Evolutionary conservation across 2,329 filamentous ascomycete species (phyloP).

Genomic region (Talaromyces verruculosus): DNA sequence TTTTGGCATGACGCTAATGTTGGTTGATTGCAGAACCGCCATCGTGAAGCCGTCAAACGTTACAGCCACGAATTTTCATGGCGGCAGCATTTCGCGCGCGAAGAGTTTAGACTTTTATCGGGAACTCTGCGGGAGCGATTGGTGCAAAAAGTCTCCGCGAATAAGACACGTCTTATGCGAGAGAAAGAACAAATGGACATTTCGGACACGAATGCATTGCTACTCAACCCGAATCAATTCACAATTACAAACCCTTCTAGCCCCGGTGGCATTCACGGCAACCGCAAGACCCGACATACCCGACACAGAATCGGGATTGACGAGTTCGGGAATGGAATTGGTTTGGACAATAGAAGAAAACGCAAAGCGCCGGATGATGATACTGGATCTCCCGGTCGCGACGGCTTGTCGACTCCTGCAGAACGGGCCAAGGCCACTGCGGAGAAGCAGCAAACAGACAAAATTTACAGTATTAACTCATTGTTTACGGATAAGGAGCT

Average conservation of each 20-base stretch:
- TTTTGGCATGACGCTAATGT: neutral
- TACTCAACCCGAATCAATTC: conserved; percentile 66
- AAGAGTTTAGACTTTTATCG: conserved; percentile 61
- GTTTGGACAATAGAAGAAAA: conserved; percentile 57
- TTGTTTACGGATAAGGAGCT: conserved; percentile 69
- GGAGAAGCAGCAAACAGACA: conserved; percentile 58
- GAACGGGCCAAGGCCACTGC: conserved; percentile 56
- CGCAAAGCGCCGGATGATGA: conserved; percentile 58
- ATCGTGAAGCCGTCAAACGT: conserved; percentile 56
- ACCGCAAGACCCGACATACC: conserved; percentile 63
- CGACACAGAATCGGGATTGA: conserved; percentile 58
- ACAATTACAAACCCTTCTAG: conserved; percentile 64
- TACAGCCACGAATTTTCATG: conserved; percentile 59
- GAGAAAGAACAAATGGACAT: conserved; percentile 68
- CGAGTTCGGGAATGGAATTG: conserved; percentile 50
- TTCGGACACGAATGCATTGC: conserved; percentile 64
- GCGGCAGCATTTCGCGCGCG: conserved; percentile 61
- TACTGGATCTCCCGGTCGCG: conserved; percentile 57
- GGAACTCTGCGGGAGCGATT: conserved; percentile 62
- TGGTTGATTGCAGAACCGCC: conserved; percentile 52
- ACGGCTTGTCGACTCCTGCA: conserved; percentile 48
- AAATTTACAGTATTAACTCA: conserved; percentile 62
- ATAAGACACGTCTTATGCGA: conserved; percentile 57
- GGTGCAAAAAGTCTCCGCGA: conserved; percentile 57
- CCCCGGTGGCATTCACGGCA: conserved; percentile 60